Percentiles rank a stretch among this genome's conserved stretches.
Conservation (phyloP, 805 yeast genomes). For the Peterozyma toletana region DNA sequence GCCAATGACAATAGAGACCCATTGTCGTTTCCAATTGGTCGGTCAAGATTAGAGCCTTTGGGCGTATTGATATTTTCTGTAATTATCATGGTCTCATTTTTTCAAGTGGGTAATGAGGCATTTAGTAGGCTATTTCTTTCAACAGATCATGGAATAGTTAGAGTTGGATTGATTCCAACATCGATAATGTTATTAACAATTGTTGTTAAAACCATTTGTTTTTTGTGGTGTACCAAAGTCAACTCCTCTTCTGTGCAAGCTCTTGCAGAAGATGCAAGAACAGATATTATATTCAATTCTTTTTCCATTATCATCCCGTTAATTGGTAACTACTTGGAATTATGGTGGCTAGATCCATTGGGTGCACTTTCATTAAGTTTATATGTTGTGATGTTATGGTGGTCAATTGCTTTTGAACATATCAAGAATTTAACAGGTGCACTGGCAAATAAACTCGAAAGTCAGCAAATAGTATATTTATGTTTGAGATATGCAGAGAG, state of each 20-base stretch:
- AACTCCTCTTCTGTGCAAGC: conserved; percentile 68
- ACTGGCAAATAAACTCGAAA: conserved; percentile 53
- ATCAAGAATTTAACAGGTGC: conserved; percentile 72
- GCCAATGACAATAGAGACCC: conserved; percentile 27
- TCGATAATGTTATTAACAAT: conserved; percentile 60
- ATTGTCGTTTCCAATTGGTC: conserved; percentile 57
- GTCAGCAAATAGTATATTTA: conserved; percentile 59
- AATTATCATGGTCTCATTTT: conserved; percentile 61
- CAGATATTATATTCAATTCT: conserved; percentile 67
- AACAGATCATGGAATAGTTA: conserved; percentile 31
- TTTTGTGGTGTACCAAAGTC: conserved; percentile 54
- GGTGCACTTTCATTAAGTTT: conserved; percentile 62
- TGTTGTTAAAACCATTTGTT: conserved; percentile 50
- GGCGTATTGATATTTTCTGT: conserved; percentile 72
- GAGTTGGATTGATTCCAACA: conserved; percentile 42
- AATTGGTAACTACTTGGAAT: conserved; percentile 39
- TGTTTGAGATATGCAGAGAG: conserved; percentile 64
- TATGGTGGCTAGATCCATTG: conserved; percentile 70
- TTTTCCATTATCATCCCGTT: conserved; percentile 69
- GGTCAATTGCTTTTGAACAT: conserved; percentile 58
- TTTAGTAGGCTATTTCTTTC: conserved; percentile 35
- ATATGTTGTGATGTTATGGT: conserved; percentile 62
- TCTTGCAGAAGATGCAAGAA: conserved; percentile 73
- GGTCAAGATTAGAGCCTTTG: conserved; percentile 67
- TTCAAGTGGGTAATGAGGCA: conserved; percentile 67